These are phyloP conservation scores for Neocatenulostroma microsporum DNA, from an alignment of 2,329 filamentous ascomycete species.

Conservation along the genomic window DNA sequence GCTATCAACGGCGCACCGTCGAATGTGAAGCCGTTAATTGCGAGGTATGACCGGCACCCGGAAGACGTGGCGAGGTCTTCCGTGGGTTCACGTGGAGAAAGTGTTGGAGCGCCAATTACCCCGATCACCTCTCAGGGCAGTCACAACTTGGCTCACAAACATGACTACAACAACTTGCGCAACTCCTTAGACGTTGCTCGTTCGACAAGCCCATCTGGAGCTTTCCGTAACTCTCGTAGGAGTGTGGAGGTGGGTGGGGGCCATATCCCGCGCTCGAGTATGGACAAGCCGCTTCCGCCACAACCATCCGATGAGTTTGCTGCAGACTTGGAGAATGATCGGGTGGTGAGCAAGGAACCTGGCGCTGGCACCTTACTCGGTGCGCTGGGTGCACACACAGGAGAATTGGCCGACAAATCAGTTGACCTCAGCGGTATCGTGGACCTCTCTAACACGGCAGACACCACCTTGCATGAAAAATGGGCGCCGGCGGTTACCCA, in stretches of 20 bases:
- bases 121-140: background rate
- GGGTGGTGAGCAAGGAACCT: background rate
- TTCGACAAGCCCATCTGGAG: background rate
- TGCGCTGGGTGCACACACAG: conserved; percentile 6
- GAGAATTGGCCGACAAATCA: conserved; percentile 9
- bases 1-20: conserved; percentile 9
- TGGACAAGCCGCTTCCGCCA: conserved; percentile 21
- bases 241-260: conserved; percentile 1
- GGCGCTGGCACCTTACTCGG: too few species aligned
- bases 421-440: conserved; percentile 23
- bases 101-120: conserved; percentile 25
- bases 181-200: conserved; percentile 1
- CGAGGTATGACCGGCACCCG: background rate
- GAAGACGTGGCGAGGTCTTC: conserved; percentile 3
- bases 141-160: conserved; percentile 7
- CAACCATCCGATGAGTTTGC: conserved; percentile 12
- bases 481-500: conserved; percentile 43
- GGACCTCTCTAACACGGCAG: conserved; percentile 32
- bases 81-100: background rate
- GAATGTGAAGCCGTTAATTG: background rate
- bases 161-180: conserved; percentile 7
- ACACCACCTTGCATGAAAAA: conserved; percentile 30
- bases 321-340: conserved; percentile 5
- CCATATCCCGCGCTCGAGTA: conserved; percentile 8
- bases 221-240: background rate